phyloP scores from a whole-genome alignment of 2,329 filamentous ascomycete species.

The Paraphaeosphaeria sporulosa region DNA sequence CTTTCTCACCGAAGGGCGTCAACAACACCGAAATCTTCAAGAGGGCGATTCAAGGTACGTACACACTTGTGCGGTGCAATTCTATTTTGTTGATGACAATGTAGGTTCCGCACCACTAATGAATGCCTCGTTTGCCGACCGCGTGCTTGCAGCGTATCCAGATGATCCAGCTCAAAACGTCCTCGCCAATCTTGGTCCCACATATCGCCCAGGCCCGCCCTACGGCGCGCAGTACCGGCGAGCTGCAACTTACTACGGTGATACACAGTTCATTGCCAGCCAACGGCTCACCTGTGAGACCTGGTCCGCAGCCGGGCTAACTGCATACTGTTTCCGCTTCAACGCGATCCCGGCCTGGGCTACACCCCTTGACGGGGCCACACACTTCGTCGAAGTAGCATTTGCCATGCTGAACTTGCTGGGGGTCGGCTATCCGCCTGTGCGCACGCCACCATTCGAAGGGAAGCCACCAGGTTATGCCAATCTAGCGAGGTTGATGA shows the following conservation, averaged over 20 bases:
- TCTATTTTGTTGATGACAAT: slow-evolving; percentile 21
- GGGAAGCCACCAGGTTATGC: slow-evolving; percentile 47
- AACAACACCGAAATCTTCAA: slow-evolving; percentile 55
- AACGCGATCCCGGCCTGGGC: slow-evolving; percentile 61
- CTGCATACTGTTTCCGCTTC: slow-evolving; percentile 69
- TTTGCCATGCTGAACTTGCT: slow-evolving; percentile 56
- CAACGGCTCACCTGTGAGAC: slow-evolving; percentile 61
- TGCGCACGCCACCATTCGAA: slow-evolving; percentile 38
- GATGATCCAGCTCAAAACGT: slow-evolving; percentile 37
- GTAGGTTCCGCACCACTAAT: not conserved
- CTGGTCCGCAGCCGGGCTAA: slow-evolving; percentile 57
- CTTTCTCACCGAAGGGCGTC: slow-evolving; percentile 62
- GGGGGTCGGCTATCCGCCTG: slow-evolving; percentile 52
- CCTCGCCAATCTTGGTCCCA: slow-evolving; percentile 31
- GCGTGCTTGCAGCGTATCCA: slow-evolving; percentile 39
- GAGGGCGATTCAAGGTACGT: slow-evolving; percentile 55
- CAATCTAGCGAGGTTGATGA: slow-evolving; percentile 53
- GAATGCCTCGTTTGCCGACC: slow-evolving; percentile 19
- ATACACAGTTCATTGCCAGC: slow-evolving; percentile 63
- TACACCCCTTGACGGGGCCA: slow-evolving; percentile 52
- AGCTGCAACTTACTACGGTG: slow-evolving; percentile 59
- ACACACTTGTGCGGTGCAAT: slow-evolving; percentile 41
- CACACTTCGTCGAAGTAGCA: slow-evolving; percentile 62
- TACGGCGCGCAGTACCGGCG: slow-evolving; percentile 60
- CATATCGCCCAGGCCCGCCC: slow-evolving; percentile 22